Percentiles rank a stretch among this genome's conserved stretches.
phyloP scores from a whole-genome alignment of 108 stramenopile species.

The Parietichytrium sp. region DNA sequence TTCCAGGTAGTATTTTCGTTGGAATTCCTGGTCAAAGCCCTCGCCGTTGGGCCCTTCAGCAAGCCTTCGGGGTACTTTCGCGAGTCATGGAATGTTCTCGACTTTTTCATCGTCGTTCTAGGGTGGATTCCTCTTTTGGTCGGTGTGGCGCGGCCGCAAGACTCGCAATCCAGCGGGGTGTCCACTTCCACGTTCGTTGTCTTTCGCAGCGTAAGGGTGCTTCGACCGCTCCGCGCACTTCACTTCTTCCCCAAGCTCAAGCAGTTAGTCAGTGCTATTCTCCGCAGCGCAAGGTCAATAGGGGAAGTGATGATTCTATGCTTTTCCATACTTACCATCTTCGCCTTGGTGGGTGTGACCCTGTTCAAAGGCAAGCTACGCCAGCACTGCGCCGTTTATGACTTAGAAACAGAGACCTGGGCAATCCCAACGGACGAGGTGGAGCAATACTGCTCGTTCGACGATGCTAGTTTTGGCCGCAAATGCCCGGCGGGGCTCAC shows the following conservation, averaged over 20 bases:
- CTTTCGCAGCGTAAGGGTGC: constrained; percentile 67
- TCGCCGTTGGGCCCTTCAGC: constrained; percentile 59
- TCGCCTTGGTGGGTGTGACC: constrained; percentile 67
- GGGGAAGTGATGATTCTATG: constrained; percentile 66
- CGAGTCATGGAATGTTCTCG: constrained; percentile 60
- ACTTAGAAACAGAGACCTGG: neutral
- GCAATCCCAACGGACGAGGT: constrained; percentile 5
- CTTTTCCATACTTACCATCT: constrained; percentile 63
- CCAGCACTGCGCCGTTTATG: neutral
- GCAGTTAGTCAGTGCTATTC: constrained; percentile 64
- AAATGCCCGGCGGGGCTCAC: neutral
- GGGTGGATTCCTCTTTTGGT: neutral
- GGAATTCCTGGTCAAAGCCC: constrained; percentile 64
- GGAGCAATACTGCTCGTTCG: neutral
- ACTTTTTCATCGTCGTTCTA: constrained; percentile 64
- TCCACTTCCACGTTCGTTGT: constrained; percentile 48
- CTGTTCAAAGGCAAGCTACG: constrained; percentile 52
- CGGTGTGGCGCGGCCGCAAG: neutral
- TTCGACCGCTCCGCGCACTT: constrained; percentile 69
- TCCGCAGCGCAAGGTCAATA: constrained; percentile 59
- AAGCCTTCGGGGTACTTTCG: constrained; percentile 47
- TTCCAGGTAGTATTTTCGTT: constrained; percentile 59
- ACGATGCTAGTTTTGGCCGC: neutral
- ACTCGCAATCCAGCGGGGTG: neutral
- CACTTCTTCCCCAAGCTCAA: constrained; percentile 63